These are phyloP conservation scores for Backusella tarrabulga DNA, from an alignment of 192 early-diverging fungal species.

Conservation along the genomic window DNA sequence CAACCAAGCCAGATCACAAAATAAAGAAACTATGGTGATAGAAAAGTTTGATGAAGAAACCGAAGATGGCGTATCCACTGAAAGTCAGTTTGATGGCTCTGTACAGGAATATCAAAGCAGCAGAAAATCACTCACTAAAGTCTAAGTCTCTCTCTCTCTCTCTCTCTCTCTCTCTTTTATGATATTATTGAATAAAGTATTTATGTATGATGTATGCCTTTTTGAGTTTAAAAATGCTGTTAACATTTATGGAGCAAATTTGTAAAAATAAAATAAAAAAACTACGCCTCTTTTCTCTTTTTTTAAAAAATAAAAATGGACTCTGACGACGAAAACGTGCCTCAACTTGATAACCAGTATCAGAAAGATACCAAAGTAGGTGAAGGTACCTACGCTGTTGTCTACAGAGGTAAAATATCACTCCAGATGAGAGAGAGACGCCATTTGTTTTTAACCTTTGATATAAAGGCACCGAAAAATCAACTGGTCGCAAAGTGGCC, in stretches of 20 bases:
- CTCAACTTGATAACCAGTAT: constrained; percentile 68
- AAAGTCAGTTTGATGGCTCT: background rate
- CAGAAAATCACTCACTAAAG: background rate
- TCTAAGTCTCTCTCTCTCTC: background rate
- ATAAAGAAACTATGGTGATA: background rate
- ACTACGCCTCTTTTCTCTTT: background rate
- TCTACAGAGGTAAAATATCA: constrained; percentile 64
- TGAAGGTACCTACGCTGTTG: constrained; percentile 96
- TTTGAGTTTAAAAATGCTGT: too few relatives aligned
- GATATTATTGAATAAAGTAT: background rate
- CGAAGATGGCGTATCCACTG: background rate
- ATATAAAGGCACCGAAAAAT: constrained; percentile 46
- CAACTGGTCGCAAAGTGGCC: constrained; percentile 75
- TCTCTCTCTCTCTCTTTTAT: background rate
- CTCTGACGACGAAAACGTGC: constrained; percentile 54
- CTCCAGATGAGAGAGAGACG: background rate
- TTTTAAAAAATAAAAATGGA: background rate
- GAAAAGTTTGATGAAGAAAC: background rate
- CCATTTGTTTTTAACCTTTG: too few relatives aligned
- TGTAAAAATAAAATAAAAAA: too few relatives aligned
- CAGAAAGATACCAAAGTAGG: constrained; percentile 88
- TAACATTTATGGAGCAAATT: too few relatives aligned
- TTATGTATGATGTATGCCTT: background rate
- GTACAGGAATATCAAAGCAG: constrained; percentile 3
- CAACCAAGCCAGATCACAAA: background rate